phyloP scores from a whole-genome alignment of 768 basidiomycete species.

The Suillus sp. region DNA sequence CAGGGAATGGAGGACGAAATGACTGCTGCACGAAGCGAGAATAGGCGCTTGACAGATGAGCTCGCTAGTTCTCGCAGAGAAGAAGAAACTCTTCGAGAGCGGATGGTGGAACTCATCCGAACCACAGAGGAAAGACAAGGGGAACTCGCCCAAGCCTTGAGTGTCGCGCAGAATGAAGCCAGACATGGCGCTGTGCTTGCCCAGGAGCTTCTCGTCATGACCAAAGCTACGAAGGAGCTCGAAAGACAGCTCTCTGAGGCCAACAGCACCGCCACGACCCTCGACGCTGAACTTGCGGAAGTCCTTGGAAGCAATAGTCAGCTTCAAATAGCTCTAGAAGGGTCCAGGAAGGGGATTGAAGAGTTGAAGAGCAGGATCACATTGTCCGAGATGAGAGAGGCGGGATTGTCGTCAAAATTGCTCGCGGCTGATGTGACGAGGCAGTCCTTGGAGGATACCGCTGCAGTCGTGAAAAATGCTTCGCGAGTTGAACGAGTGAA shows the following conservation, averaged over 20 bases:
- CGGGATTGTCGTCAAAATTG: slow-evolving; percentile 6
- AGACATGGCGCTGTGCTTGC: neutral
- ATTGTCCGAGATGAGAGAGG: neutral
- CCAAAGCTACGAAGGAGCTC: neutral
- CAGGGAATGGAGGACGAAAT: slow-evolving; percentile 2
- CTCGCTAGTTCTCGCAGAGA: slow-evolving; percentile 19
- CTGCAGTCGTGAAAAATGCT: neutral
- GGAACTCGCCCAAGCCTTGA: slow-evolving; percentile 4
- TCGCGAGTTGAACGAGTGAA: slow-evolving; percentile 10
- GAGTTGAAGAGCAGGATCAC: slow-evolving; percentile 1
- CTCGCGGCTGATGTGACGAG: neutral
- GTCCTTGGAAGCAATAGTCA: neutral
- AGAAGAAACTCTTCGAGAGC: slow-evolving; percentile 14
- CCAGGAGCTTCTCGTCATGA: slow-evolving; percentile 3
- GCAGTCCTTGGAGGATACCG: slow-evolving; percentile 1
- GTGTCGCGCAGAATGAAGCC: neutral
- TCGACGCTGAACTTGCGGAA: neutral
- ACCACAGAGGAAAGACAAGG: slow-evolving; percentile 16
- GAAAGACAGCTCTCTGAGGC: neutral
- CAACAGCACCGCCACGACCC: neutral
- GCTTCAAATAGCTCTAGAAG: neutral
- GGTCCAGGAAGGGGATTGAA: neutral
- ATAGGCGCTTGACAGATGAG: slow-evolving; percentile 10
- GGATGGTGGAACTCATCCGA: slow-evolving; percentile 12
- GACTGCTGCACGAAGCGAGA: neutral